Evolutionary conservation across 805 yeast genomes (phyloP), one percentile per base, ranked within the genome.

Genomic region (Kodamaea neixiangensis): DNA sequence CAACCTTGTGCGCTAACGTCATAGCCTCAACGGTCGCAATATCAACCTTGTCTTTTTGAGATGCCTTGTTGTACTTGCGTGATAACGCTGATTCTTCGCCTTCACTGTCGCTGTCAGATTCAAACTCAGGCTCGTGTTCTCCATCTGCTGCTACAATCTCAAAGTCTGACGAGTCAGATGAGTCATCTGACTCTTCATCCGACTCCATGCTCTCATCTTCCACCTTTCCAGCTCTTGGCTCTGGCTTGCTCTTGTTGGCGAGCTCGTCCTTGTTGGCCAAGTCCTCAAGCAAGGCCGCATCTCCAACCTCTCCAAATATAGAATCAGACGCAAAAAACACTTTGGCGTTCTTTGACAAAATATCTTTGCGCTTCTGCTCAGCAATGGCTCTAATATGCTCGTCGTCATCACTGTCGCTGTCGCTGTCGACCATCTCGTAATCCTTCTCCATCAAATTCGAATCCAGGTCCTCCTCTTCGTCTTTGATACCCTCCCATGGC

Each of bases 1-100:
- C 99, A 37, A 94, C 77, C 69, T 94, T 91, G 65, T 94, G 99
- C 0, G 99, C 99, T 61, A 94, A 74, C 0, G 99, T 94, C 99
- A 94, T 94, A 4, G 97, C 97, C 66, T 91, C 96, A 1, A 87
- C 96, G 1, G 97, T 91, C 15, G 94, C 96, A 53, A 92, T 75
- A 56, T 89, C 96, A 46, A 89, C 83, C 53, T 82, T 86, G 47
- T 81, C 77, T 52, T 80, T 73, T 57, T 87, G 89, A 67, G 72
- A 57, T 46, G 73, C 60, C 63, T 65, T 61, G 71, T 75, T 55
- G 68, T 73, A 53, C 61, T 72, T 48, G 60, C 66, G 63, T 13
- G 62, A 54, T 17, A 62, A 53, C 33, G 55, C 56, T 18, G 44
- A 29, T 21, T 83, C 87, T 47, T 76, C 83, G 31, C 13, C 31